These are phyloP conservation scores for Gossypium longicalyx DNA, from an alignment of 345 rosid species.

Conservation along the genomic window DNA sequence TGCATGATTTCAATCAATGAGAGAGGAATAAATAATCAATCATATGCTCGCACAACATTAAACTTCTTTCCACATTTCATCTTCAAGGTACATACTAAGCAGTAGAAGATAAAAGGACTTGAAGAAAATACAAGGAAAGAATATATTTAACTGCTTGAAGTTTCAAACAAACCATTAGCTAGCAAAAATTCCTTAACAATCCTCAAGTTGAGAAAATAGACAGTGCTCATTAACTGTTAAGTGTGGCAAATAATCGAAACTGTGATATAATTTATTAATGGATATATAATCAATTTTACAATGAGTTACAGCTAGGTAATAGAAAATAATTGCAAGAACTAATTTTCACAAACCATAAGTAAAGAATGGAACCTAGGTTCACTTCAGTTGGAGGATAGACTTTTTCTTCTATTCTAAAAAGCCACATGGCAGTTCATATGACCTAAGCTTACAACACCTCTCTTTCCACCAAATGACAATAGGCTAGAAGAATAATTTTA, in stretches of 20 bases:
- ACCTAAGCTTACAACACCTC: neutral
- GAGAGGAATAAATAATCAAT: neutral
- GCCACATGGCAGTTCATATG: neutral
- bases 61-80: neutral
- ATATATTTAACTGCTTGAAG: no score
- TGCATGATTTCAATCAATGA: conserved; percentile 23
- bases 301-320: no score
- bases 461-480: neutral
- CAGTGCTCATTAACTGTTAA: neutral
- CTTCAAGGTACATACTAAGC: neutral
- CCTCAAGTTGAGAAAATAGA: neutral
- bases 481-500: neutral
- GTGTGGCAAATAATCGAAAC: neutral
- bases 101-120: neutral
- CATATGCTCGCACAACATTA: neutral
- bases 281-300: no score
- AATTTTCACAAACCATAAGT: neutral
- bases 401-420: neutral
- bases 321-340: neutral
- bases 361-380: neutral
- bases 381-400: neutral
- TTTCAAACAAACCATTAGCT: neutral
- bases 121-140: no score
- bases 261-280: neutral
- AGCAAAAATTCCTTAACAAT: neutral